phyloP scores from a whole-genome alignment of 2,329 filamentous ascomycete genomes.

The Camillea tinctor region DNA sequence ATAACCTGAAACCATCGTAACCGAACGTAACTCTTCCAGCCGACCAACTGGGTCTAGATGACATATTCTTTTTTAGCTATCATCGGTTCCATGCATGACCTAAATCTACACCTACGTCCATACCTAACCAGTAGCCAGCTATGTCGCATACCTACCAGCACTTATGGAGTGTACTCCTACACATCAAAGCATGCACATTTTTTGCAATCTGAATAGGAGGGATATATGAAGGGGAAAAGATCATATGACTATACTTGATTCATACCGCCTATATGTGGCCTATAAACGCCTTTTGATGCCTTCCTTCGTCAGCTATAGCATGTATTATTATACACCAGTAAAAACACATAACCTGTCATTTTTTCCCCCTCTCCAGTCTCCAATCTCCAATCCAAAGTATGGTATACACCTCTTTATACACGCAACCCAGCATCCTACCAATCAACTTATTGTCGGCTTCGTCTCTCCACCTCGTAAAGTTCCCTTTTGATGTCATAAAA shows the following conservation, averaged over 20 bases:
- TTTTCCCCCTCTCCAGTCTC: neutral
- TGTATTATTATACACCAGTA: neutral
- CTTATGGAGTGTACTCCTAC: too few species aligned
- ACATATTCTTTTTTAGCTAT: neutral
- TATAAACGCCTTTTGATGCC: neutral
- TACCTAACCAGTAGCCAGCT: too few species aligned
- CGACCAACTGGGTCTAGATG: neutral
- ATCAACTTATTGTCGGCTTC: conserved; percentile 38
- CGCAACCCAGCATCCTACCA: neutral
- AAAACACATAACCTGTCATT: neutral
- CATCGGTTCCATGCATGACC: neutral
- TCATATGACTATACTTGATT: neutral
- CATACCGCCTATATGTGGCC: neutral
- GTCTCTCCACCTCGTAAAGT: conserved; percentile 67
- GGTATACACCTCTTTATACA: neutral
- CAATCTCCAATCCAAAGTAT: neutral
- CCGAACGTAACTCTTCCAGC: neutral
- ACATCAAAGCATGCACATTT: too few species aligned
- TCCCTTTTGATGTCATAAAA: conserved; percentile 76
- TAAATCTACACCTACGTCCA: neutral
- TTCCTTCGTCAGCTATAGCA: neutral
- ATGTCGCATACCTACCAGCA: too few species aligned
- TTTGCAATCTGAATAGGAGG: too few species aligned
- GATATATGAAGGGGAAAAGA: neutral
- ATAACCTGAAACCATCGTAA: neutral